Conservation (phyloP, 371 early-diverging fungal species). For the Mortierella sp. region DNA sequence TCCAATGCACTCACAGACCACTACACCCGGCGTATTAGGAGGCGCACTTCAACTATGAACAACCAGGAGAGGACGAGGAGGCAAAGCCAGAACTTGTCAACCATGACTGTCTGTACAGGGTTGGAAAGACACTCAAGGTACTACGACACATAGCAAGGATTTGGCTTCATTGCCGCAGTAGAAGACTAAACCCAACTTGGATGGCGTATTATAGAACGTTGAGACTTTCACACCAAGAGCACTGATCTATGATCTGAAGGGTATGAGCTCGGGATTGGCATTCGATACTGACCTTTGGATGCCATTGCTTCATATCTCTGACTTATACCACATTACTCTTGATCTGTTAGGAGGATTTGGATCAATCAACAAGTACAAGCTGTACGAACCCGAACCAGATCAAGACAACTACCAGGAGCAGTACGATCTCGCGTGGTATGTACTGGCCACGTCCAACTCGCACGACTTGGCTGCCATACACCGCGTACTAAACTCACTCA, state of each 20-base stretch:
- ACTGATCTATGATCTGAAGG: slow-evolving; percentile 81
- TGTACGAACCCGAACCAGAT: slow-evolving; percentile 58
- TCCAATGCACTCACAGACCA: not conserved
- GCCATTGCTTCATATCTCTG: not conserved
- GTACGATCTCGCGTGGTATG: slow-evolving; percentile 40
- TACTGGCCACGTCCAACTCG: not conserved
- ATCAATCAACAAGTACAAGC: slow-evolving; percentile 70
- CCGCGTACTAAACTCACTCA: not conserved
- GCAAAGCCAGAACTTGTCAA: slow-evolving; percentile 31
- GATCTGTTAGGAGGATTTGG: slow-evolving; percentile 71
- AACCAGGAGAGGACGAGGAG: slow-evolving; percentile 40
- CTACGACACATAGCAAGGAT: not conserved
- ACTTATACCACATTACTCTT: too few relatives aligned
- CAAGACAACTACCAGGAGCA: slow-evolving; percentile 19
- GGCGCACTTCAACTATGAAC: slow-evolving; percentile 49
- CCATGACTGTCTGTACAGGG: slow-evolving; percentile 49
- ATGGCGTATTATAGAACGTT: slow-evolving; percentile 58
- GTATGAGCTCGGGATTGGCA: slow-evolving; percentile 31
- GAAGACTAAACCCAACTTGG: not conserved
- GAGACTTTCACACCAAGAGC: slow-evolving; percentile 83
- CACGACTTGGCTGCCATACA: not conserved
- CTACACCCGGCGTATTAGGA: too few relatives aligned
- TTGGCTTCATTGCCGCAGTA: not conserved
- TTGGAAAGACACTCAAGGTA: slow-evolving; percentile 41
- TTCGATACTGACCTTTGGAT: not conserved